phyloP scores from a whole-genome alignment of 345 rosid genomes.

The Dipteronia dyeriana region DNA sequence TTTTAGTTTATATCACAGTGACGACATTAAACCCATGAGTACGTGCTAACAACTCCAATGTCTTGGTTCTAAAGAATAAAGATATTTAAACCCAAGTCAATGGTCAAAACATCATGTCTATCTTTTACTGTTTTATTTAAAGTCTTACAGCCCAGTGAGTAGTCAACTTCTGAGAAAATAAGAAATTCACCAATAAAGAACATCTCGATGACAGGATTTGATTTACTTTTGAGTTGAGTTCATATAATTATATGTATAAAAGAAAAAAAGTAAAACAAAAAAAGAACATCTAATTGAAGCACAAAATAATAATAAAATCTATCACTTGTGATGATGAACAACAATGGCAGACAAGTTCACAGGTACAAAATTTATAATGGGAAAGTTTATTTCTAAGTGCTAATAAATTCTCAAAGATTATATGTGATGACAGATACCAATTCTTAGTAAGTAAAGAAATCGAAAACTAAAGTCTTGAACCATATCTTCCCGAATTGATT shows the following conservation, averaged over 20 bases:
- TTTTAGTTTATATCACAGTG: not conserved
- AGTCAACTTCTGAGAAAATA: constrained; percentile 1
- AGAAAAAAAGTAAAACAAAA: not conserved
- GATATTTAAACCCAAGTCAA: not conserved
- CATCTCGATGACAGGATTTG: not conserved
- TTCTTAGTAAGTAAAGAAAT: not conserved
- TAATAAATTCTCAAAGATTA: not conserved
- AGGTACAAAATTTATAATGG: not conserved
- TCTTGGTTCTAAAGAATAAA: not conserved
- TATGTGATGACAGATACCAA: not conserved
- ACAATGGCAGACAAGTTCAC: not conserved
- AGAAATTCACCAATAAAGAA: not conserved
- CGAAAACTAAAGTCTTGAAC: not conserved
- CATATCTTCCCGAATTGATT: not conserved
- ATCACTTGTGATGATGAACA: not conserved
- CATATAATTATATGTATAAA: not conserved
- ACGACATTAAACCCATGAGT: not conserved
- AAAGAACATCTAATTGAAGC: not conserved
- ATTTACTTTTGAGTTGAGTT: not conserved
- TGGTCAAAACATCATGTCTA: not conserved
- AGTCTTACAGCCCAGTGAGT: not conserved
- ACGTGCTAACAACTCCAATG: not conserved
- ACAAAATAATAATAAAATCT: not conserved
- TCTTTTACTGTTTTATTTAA: not conserved
- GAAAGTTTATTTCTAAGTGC: not conserved